Base-by-base conservation (phyloP, 208 protist genomes). In the Trichomonas gallinae region DNA sequence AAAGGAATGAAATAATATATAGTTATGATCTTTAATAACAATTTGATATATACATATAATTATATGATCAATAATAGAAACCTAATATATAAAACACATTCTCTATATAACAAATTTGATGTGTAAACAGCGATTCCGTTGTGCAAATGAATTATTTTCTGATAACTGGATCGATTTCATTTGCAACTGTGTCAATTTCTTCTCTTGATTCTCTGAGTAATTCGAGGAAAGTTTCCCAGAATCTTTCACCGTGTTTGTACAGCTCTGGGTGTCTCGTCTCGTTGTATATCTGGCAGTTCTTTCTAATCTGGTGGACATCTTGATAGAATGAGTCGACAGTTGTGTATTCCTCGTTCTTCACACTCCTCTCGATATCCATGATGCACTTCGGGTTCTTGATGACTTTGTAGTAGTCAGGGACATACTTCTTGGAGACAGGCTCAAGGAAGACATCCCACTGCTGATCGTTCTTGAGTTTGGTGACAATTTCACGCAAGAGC, bases 101-200 rank as follows among this genome's bases (percentile, higher is more conserved):
- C n/a, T n/a, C n/a, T n/a, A n/a, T n/a, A n/a, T n/a, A n/a, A n/a
- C n/a, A n/a, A n/a, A n/a, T n/a, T n/a, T n/a, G n/a, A n/a, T n/a
- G n/a, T n/a, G n/a, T n/a, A n/a, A n/a, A n/a, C n/a, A n/a, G n/a
- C n/a, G n/a, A n/a, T n/a, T n/a, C n/a, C n/a, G n/a, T n/a, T n/a
- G n/a, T n/a, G n/a, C n/a, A 51, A 51, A 51, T 15, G 13, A 51
- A 51, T 44, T 89, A 44, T 45, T 93, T 48, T 51, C 44, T 34
- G 46, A 93, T 23, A 58, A 93, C 87, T 26, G 87, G 87, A 93
- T 93, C 87, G 40, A 93, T 93, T 93, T 93, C 87, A 8, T 51
- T 48, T 93, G 42, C 87, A 34, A 34, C 36, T 48, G 42, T 42
- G 51, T 93, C 87, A 9, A 93, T 23, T 51, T 93, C 87, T 17